Evolutionary conservation across 139 green algal species (phyloP).

Genomic region (Edaphochlamys debaryana): DNA sequence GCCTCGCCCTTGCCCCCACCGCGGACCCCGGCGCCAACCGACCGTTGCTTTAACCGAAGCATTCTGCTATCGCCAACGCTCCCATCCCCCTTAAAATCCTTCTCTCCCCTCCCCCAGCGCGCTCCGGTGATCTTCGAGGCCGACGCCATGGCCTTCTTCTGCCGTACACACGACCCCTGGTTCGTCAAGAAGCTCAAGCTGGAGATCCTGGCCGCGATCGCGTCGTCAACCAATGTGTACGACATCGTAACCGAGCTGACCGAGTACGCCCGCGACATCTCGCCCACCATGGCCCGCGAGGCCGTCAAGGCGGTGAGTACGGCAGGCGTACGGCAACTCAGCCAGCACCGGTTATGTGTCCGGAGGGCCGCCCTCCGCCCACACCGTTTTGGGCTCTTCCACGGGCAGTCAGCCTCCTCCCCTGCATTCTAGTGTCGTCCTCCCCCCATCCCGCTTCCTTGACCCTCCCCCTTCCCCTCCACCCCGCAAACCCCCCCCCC

Average conservation of each 20-base stretch:
- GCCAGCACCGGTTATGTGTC: no score
- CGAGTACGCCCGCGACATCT: slow-evolving; percentile 80
- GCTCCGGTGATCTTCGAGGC: slow-evolving; percentile 79
- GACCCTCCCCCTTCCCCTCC: no score
- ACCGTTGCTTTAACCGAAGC: no score
- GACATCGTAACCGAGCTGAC: slow-evolving; percentile 93
- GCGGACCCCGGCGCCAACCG: no score
- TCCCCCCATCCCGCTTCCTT: no score
- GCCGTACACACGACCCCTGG: slow-evolving; percentile 88
- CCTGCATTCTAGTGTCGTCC: no score
- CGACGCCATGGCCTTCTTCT: slow-evolving; percentile 93
- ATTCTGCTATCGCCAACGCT: no score
- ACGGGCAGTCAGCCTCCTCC: no score
- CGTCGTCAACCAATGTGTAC: slow-evolving; percentile 87
- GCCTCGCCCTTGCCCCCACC: no score
- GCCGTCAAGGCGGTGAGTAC: slow-evolving; percentile 76
- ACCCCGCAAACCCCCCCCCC: neutral
- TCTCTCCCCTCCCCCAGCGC: slow-evolving; percentile 62
- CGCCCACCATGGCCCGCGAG: slow-evolving; percentile 75
- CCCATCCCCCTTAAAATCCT: no score
- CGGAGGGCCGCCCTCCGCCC: no score
- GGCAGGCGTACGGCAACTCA: slow-evolving; percentile 3
- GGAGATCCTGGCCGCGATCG: slow-evolving; percentile 88
- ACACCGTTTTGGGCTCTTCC: no score
- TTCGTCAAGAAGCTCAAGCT: slow-evolving; percentile 95